Conservation (phyloP, 495 filamentous ascomycete genomes). For the Penicillium subrubescens region DNA sequence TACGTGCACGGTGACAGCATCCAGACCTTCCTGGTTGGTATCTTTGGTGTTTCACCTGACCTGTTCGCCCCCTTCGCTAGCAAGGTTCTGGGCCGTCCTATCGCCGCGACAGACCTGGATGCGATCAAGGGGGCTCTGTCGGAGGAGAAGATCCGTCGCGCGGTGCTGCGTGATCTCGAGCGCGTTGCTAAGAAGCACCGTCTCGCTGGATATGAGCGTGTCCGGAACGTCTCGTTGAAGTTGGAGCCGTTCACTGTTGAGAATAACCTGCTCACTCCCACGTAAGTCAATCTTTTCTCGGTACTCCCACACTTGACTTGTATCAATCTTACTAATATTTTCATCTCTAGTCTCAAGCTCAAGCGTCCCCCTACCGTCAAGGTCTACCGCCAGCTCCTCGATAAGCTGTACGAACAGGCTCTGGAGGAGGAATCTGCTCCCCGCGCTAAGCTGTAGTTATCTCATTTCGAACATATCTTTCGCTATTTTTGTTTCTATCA, state of each 20-base stretch:
- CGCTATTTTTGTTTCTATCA: neutral
- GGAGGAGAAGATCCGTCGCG: constrained; percentile 69
- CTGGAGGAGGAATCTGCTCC: constrained; percentile 55
- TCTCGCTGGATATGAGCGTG: constrained; percentile 86
- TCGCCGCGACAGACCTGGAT: constrained; percentile 62
- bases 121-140: constrained; percentile 65
- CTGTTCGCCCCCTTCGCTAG: constrained; percentile 77
- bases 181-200: constrained; percentile 79
- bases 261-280: constrained; percentile 92
- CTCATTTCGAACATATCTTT: neutral
- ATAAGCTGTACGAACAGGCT: constrained; percentile 78
- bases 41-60: constrained; percentile 85
- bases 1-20: constrained; percentile 91
- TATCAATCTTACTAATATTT: constrained; percentile 30
- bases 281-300: constrained; percentile 61
- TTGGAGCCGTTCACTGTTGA: constrained; percentile 93
- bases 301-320: neutral
- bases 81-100: constrained; percentile 68
- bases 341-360: constrained; percentile 72
- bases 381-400: constrained; percentile 71
- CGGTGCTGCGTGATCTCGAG: constrained; percentile 79
- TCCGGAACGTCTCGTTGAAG: constrained; percentile 72
- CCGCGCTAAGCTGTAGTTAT: constrained; percentile 50
- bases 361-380: constrained; percentile 89
- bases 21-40: constrained; percentile 79